Percentiles rank a stretch among this genome's conserved stretches.
Conservation (phyloP, 1,284 basidiomycete species). For the Marasmius oreades region DNA sequence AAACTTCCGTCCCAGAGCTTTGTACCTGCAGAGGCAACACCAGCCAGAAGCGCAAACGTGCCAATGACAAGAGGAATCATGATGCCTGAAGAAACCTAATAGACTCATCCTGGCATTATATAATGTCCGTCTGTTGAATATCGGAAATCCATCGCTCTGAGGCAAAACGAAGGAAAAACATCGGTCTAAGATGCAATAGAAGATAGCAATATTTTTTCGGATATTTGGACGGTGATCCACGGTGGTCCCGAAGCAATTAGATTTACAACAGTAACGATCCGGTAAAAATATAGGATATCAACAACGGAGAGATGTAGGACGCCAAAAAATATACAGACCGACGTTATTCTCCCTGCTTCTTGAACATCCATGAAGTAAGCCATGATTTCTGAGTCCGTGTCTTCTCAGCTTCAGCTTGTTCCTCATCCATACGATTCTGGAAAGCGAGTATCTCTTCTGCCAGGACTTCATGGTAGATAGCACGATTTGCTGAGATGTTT, state of each 20-base stretch:
- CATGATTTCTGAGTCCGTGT: slow-evolving; percentile 46
- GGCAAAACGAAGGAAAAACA: slow-evolving; percentile 27
- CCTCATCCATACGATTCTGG: slow-evolving; percentile 48
- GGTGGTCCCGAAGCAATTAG: background rate
- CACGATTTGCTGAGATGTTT: slow-evolving; percentile 51
- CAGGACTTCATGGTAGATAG: slow-evolving; percentile 61
- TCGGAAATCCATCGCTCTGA: slow-evolving; percentile 32
- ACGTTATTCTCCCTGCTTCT: slow-evolving; percentile 21
- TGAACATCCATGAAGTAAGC: slow-evolving; percentile 64
- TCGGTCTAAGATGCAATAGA: slow-evolving; percentile 31
- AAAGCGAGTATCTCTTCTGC: slow-evolving; percentile 60
- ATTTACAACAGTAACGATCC: slow-evolving; percentile 1
- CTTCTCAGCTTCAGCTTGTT: slow-evolving; percentile 49
- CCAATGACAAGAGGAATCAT: slow-evolving; percentile 28
- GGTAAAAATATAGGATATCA: slow-evolving; percentile 13
- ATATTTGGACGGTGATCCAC: background rate
- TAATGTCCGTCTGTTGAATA: slow-evolving; percentile 20
- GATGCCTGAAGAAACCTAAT: background rate
- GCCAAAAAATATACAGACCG: slow-evolving; percentile 24
- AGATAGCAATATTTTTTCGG: slow-evolving; percentile 1
- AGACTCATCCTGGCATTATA: background rate
- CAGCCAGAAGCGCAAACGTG: slow-evolving; percentile 24
- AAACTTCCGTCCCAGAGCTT: slow-evolving; percentile 54
- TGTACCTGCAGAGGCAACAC: slow-evolving; percentile 41
- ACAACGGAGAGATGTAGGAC: slow-evolving; percentile 27